phyloP scores from a whole-genome alignment of 2,329 filamentous ascomycete species.

The Cladosporium cucumerinum region DNA sequence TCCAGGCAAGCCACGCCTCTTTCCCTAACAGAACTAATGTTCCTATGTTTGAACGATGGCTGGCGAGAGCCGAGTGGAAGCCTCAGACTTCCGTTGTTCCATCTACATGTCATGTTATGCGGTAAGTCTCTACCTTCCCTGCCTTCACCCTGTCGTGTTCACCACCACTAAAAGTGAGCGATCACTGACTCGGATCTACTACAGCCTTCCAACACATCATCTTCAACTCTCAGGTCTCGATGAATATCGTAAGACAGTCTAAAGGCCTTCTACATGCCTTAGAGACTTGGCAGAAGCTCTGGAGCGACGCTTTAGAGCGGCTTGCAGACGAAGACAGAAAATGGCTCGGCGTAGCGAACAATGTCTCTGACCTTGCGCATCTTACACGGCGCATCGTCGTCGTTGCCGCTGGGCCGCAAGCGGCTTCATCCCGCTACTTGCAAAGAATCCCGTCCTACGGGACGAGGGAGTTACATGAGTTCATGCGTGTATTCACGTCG shows the following conservation, averaged over 20 bases:
- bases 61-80: not conserved
- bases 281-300: not conserved
- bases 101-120: not conserved
- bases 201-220: slow-evolving; percentile 6
- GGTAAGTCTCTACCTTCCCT: not conserved
- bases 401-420: not conserved
- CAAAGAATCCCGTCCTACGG: not conserved
- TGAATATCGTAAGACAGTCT: not conserved
- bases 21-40: not conserved
- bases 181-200: not conserved
- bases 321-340: slow-evolving; percentile 4
- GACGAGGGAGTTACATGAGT: slow-evolving; percentile 6
- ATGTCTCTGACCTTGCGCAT: slow-evolving; percentile 2
- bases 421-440: slow-evolving; percentile 1
- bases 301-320: not conserved
- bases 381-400: not conserved
- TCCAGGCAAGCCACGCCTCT: too few species aligned
- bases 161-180: not conserved
- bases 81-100: not conserved
- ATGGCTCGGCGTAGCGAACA: slow-evolving; percentile 11
- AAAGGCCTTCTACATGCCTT: not conserved
- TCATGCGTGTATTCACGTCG: slow-evolving; percentile 1
- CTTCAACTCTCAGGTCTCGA: slow-evolving; percentile 14
- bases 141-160: not conserved
- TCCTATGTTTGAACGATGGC: not conserved